Evolutionary conservation across 2,329 filamentous ascomycete genomes (phyloP), one percentile per base, ranked within the genome.

Genomic region (Coniochaeta prunicola): DNA sequence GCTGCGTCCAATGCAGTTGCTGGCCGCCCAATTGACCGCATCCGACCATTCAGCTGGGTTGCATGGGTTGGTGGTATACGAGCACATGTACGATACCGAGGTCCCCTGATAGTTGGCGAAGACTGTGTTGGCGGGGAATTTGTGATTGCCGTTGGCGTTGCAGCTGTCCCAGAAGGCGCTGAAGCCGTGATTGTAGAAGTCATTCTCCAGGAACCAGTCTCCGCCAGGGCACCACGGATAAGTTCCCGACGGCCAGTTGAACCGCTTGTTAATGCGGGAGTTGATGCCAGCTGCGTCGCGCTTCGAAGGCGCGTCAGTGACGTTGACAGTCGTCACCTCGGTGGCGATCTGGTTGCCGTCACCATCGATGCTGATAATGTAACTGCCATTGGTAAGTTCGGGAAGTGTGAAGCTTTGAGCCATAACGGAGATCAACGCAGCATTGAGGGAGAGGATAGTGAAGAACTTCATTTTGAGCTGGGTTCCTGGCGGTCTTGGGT

Each of bases 131-230:
- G n/a, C 8, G 48, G 57, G 48, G 45, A 54, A 40, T 45, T 54
- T 54, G 30, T 28, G 12, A 21, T 38, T 40, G n/a, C 57, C 48
- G 15, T 10, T 28, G 19, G 42, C 40, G 19, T 1, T 2, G 57
- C 57, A 58, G 34, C 19, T 2, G 33, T 36, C 31, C 3, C 21
- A 54, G 33, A 58, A 58, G 31, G 33, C 24, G 31, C n/a, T 12
- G 30, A 21, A 58, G 31, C n/a, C 57, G 48, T 58, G 57, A 19
- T 58, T 15, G 33, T 58, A 58, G 36, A 58, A 58, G 48, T 58
- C 57, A 21, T 17, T 10, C 33, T 38, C 30, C 7, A 54, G 31
- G 33, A 58, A 54, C 57, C 19, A 54, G 33, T 58, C 48, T 12
- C 57, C 57, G 19, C 45, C 45, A 19, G 57, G 57, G 45, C 57